Evolutionary conservation across 2,329 filamentous ascomycete genomes (phyloP).

Genomic region (Amauroascus niger): DNA sequence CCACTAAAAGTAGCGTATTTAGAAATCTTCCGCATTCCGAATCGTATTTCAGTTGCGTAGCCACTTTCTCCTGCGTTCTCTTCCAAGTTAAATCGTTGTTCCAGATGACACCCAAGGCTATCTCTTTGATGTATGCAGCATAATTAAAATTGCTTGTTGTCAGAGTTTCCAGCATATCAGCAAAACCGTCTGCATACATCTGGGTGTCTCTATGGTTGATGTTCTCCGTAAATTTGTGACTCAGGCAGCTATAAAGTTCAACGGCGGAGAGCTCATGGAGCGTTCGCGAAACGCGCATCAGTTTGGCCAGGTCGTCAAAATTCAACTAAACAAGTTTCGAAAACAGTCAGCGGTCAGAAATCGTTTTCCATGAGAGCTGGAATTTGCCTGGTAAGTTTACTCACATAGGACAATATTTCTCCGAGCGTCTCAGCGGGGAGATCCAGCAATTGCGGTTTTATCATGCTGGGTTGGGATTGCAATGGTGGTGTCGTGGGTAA

Average conservation of each 20-base stretch:
- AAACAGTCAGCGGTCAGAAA: not conserved
- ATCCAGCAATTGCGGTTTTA: constrained; percentile 16
- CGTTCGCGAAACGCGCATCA: constrained; percentile 50
- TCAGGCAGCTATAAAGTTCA: constrained; percentile 51
- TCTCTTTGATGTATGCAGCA: constrained; percentile 47
- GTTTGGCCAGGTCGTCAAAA: constrained; percentile 26
- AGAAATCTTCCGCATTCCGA: constrained; percentile 54
- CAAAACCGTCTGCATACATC: constrained; percentile 48
- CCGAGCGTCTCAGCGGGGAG: constrained; percentile 27
- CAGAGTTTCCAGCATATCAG: constrained; percentile 52
- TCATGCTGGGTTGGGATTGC: not conserved
- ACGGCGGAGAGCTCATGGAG: constrained; percentile 51
- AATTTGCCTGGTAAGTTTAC: constrained; percentile 38
- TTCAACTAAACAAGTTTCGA: constrained; percentile 12
- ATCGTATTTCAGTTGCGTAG: constrained; percentile 47
- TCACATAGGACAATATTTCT: constrained; percentile 27
- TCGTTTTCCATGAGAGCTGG: constrained; percentile 36
- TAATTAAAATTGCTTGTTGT: constrained; percentile 56
- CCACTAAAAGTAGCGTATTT: constrained; percentile 50
- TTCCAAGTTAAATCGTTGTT: constrained; percentile 41
- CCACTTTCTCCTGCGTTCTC: constrained; percentile 36
- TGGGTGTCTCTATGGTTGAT: constrained; percentile 41
- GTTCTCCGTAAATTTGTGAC: constrained; percentile 43
- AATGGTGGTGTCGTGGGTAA: not conserved
- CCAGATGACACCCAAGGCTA: constrained; percentile 49